A percentile compares a stretch with the other conserved stretches of the same genome.
phyloP scores from a whole-genome alignment of 2,329 filamentous ascomycete species.

The Penicillium concentricum region DNA sequence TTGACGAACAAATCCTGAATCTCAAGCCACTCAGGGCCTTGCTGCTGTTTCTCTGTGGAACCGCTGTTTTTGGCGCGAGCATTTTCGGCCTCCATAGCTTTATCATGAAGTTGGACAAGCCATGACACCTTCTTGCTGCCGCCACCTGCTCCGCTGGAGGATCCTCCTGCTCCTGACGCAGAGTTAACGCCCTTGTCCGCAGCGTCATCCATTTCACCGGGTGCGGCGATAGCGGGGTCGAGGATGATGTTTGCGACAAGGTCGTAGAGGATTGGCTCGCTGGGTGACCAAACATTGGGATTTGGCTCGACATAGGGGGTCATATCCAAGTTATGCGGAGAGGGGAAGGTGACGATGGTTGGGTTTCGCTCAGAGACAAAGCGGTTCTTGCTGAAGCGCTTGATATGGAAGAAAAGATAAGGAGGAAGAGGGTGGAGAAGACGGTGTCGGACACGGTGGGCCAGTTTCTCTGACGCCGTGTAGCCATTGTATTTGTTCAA shows the following conservation, averaged over 20 bases:
- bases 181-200: constrained; percentile 40
- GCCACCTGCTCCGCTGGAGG: constrained; percentile 68
- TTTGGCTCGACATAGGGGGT: constrained; percentile 89
- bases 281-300: constrained; percentile 64
- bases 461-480: constrained; percentile 81
- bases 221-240: constrained; percentile 55
- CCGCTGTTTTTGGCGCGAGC: constrained; percentile 26
- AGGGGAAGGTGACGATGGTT: constrained; percentile 95
- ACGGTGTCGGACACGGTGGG: constrained; percentile 84
- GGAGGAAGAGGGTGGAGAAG: constrained; percentile 87
- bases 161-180: constrained; percentile 34
- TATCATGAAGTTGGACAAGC: constrained; percentile 86
- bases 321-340: constrained; percentile 78
- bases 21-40: constrained; percentile 79
- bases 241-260: constrained; percentile 85
- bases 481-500: constrained; percentile 91
- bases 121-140: constrained; percentile 91
- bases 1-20: constrained; percentile 94
- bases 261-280: constrained; percentile 90
- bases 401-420: constrained; percentile 90
- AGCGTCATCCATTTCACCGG: constrained; percentile 58
- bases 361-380: constrained; percentile 95
- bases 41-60: constrained; percentile 32
- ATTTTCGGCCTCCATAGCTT: constrained; percentile 54
- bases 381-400: constrained; percentile 95